These are phyloP conservation scores for Penicillium sp. DNA, from an alignment of 2,329 filamentous ascomycete genomes.

Conservation along the genomic window DNA sequence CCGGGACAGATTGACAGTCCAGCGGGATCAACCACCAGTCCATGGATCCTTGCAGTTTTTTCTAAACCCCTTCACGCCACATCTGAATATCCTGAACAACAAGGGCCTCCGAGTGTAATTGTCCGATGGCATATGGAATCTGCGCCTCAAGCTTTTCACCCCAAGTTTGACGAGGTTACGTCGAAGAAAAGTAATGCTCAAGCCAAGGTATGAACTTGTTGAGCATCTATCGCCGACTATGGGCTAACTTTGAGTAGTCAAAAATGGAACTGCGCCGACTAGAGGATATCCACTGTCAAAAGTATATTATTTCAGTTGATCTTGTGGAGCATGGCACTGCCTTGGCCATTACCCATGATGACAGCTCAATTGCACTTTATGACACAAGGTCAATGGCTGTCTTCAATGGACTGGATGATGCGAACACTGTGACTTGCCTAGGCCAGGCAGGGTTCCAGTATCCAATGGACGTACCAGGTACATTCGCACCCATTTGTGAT, in stretches of 20 bases:
- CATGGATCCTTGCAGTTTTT: constrained; percentile 70
- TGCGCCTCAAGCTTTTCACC: constrained; percentile 63
- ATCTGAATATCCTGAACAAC: constrained; percentile 56
- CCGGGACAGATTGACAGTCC: constrained; percentile 61
- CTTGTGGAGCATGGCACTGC: constrained; percentile 68
- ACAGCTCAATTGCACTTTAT: constrained; percentile 77
- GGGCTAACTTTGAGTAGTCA: constrained; percentile 31
- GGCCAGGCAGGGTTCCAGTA: constrained; percentile 77
- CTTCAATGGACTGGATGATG: constrained; percentile 62
- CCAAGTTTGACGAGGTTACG: constrained; percentile 73
- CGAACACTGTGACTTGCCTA: constrained; percentile 65
- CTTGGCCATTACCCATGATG: constrained; percentile 70
- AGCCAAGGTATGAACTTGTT: constrained; percentile 31
- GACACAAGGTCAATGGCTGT: constrained; percentile 71
- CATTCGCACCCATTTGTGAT: constrained; percentile 24
- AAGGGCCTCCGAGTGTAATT: constrained; percentile 69
- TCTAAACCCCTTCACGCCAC: constrained; percentile 57
- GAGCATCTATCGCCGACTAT: constrained; percentile 4
- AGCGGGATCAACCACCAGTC: constrained; percentile 55
- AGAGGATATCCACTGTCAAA: constrained; percentile 66
- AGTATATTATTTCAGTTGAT: constrained; percentile 67
- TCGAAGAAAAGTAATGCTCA: constrained; percentile 58
- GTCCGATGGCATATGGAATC: constrained; percentile 77
- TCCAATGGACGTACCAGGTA: constrained; percentile 63
- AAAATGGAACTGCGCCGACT: constrained; percentile 59